phyloP scores from a whole-genome alignment of 805 yeast genomes.

The Brettanomyces naardenensis region DNA sequence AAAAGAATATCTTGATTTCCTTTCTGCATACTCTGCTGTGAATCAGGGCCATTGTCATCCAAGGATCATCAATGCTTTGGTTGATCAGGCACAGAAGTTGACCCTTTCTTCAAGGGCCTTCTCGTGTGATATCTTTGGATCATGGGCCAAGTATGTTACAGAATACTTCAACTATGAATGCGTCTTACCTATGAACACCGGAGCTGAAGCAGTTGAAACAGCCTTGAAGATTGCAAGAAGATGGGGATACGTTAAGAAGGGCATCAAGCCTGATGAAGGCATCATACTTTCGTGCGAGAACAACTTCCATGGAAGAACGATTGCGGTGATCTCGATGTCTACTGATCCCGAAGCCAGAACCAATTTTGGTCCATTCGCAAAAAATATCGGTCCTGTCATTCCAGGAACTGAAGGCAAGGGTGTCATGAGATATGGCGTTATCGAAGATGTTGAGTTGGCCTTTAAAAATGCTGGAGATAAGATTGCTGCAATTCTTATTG shows the following conservation, averaged over 20 bases:
- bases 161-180: conserved; percentile 85
- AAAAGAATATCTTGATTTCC: conserved; percentile 82
- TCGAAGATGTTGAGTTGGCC: conserved; percentile 81
- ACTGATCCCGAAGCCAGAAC: conserved; percentile 91
- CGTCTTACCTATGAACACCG: conserved; percentile 97
- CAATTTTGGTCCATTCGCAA: conserved; percentile 83
- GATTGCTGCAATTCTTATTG: conserved; percentile 85
- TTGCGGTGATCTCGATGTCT: conserved; percentile 92
- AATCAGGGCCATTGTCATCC: conserved; percentile 99
- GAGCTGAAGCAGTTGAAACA: conserved; percentile 98
- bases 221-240: conserved; percentile 90
- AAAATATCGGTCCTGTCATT: conserved; percentile 74
- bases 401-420: conserved; percentile 62
- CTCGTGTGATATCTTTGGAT: conserved; percentile 81
- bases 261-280: conserved; percentile 77
- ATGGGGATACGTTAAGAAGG: conserved; percentile 91
- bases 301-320: conserved; percentile 94
- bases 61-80: conserved; percentile 72
- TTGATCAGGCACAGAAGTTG: conserved; percentile 77
- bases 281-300: conserved; percentile 79
- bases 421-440: conserved; percentile 70
- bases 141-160: conserved; percentile 79
- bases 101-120: conserved; percentile 91
- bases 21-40: conserved; percentile 94
- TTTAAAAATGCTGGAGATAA: conserved; percentile 77